These are phyloP conservation scores for Murraya koenigii DNA, from an alignment of 345 rosid species.

Conservation along the genomic window DNA sequence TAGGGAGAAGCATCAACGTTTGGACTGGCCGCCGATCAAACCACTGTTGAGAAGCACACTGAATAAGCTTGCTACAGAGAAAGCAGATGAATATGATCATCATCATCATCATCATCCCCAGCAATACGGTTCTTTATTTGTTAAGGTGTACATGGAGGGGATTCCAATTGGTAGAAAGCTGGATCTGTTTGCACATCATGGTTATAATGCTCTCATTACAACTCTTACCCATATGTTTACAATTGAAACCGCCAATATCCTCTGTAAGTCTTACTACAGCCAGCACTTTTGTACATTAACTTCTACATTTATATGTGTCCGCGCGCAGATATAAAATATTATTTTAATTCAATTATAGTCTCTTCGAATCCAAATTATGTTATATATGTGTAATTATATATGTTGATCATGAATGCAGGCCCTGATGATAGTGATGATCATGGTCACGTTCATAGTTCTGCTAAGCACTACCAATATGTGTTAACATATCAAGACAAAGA, in stretches of 20 bases:
- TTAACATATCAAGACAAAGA: constrained; percentile 63
- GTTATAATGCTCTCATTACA: constrained; percentile 24
- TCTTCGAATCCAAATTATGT: neutral
- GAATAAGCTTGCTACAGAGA: constrained; percentile 5
- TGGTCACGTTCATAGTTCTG: neutral
- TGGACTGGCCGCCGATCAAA: constrained; percentile 40
- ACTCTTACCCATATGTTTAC: constrained; percentile 35
- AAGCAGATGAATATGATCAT: neutral
- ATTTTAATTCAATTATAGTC: too few species aligned
- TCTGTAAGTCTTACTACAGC: constrained; percentile 15
- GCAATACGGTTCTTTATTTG: constrained; percentile 17
- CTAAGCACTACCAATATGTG: constrained; percentile 14
- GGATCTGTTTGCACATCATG: constrained; percentile 38
- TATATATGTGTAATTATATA: neutral
- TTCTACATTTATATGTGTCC: too few species aligned
- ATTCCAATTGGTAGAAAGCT: constrained; percentile 55
- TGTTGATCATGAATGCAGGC: constrained; percentile 3
- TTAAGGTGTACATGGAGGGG: constrained; percentile 61
- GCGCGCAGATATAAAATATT: too few species aligned
- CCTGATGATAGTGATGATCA: neutral
- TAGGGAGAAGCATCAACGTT: constrained; percentile 15
- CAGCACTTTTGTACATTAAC: too few species aligned
- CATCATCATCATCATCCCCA: neutral
- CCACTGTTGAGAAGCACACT: constrained; percentile 25
- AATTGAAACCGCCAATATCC: constrained; percentile 21